Conservation (phyloP, 139 green algal genomes). For the Nannochloris sp. region DNA sequence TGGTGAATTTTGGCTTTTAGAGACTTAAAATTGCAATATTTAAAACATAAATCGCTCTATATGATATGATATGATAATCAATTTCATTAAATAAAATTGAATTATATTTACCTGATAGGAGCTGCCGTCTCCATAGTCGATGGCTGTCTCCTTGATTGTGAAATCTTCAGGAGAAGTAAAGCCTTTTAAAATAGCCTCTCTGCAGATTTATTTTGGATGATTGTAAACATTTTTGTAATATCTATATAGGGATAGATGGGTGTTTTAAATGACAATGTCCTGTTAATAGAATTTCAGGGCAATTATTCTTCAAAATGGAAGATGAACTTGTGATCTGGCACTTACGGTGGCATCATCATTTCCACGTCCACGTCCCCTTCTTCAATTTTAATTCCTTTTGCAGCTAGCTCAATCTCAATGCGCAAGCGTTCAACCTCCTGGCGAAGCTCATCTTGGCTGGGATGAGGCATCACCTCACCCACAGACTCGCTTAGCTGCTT, state of each 20-base stretch:
- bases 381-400: background rate
- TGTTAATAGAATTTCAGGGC: background rate
- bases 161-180: slow-evolving; percentile 30
- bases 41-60: background rate
- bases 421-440: slow-evolving; percentile 23
- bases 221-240: background rate
- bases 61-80: background rate
- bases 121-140: slow-evolving; percentile 17
- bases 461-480: too few species aligned
- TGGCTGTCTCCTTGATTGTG: background rate
- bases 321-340: too few species aligned
- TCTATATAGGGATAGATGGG: background rate
- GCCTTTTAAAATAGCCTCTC: background rate
- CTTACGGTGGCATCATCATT: background rate
- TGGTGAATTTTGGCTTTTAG: background rate
- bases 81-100: background rate
- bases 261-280: background rate
- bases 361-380: background rate
- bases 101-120: slow-evolving; percentile 8
- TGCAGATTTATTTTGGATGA: background rate
- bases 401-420: slow-evolving; percentile 13
- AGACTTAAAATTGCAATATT: background rate
- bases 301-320: background rate
- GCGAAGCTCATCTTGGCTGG: slow-evolving; percentile 3
- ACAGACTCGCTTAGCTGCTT: background rate